These are phyloP conservation scores for Aspergillus sp. DNA, from an alignment of 2,329 filamentous ascomycete genomes.

Conservation along the genomic window DNA sequence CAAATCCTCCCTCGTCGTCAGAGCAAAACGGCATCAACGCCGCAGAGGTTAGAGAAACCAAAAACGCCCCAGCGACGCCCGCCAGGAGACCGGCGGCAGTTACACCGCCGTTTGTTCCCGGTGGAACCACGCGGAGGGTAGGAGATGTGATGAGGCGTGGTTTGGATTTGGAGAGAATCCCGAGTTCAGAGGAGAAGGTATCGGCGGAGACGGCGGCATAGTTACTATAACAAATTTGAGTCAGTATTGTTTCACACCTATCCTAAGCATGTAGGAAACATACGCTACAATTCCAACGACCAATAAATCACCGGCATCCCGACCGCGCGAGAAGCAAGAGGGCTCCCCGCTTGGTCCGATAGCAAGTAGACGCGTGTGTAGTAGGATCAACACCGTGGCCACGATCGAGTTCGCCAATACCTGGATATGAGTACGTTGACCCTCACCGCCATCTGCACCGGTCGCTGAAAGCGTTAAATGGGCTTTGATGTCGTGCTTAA, in stretches of 20 bases:
- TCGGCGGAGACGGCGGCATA: conserved; percentile 91
- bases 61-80: conserved; percentile 67
- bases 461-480: conserved; percentile 72
- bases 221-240: conserved; percentile 44
- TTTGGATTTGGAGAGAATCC: conserved; percentile 71
- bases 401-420: conserved; percentile 84
- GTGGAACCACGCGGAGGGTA: conserved; percentile 71
- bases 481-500: conserved; percentile 84
- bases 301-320: conserved; percentile 25
- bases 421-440: conserved; percentile 77
- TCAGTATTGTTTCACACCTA: neutral
- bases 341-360: conserved; percentile 2
- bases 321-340: conserved; percentile 37
- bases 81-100: conserved; percentile 69
- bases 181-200: conserved; percentile 91
- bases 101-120: conserved; percentile 90
- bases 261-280: conserved; percentile 6
- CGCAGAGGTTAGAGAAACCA: conserved; percentile 63
- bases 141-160: conserved; percentile 84
- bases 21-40: conserved; percentile 66
- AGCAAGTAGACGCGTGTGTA: conserved; percentile 45
- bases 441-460: conserved; percentile 70
- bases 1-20: conserved; percentile 17
- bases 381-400: conserved; percentile 61
- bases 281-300: conserved; percentile 39